Evolutionary conservation across 768 basidiomycete species (phyloP), one percentile per base, ranked within the genome.

Genomic region (Amanita rubescens): DNA sequence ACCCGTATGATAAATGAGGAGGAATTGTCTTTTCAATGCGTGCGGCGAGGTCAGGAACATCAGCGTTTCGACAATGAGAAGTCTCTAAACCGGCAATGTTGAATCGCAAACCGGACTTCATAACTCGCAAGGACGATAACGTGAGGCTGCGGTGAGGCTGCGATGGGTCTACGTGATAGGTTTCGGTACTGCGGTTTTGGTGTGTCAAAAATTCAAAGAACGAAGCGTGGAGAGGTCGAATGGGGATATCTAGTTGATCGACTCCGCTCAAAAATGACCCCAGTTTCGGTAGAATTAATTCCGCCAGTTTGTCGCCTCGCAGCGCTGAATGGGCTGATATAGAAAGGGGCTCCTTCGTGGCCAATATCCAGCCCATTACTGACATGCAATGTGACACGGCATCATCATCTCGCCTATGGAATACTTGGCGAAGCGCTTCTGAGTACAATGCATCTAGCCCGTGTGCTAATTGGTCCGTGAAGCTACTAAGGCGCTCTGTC

Each of bases 191-290:
- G 7, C 67, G 65, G 22, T 38, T 27, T 3, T 55, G 20, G 8
- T 68, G 60, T 2, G 56, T 52, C 15, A 71, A 53, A 49, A 66
- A 73, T 42, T 73, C 71, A 2, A 56, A 56, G 48, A 72, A 71
- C 2, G 71, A 71, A 15, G 66, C 60, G 53, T 72, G 71, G 15
- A 71, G 61, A 1, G 65, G 60, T 3, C 58, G 62, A 38, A 70
- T 60, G 10, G 59, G 60, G 17, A 48, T 49, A 15, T 17, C 17
- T 20, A 7, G 48, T 14, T 35, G 22, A 37, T 17, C 22, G 19
- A 49, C 33, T 17, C 48, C 48, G 34, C 17, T 19, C 3, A 49
- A 27, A 17, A 49, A 35, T 19, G 48, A 22, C 19, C 30, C 48
- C 48, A 49, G 22, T n/a, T 17, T 3, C 11, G 17, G 34, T 20